phyloP scores from a whole-genome alignment of 2,329 filamentous ascomycete species.

The Emmonsia crescens region DNA sequence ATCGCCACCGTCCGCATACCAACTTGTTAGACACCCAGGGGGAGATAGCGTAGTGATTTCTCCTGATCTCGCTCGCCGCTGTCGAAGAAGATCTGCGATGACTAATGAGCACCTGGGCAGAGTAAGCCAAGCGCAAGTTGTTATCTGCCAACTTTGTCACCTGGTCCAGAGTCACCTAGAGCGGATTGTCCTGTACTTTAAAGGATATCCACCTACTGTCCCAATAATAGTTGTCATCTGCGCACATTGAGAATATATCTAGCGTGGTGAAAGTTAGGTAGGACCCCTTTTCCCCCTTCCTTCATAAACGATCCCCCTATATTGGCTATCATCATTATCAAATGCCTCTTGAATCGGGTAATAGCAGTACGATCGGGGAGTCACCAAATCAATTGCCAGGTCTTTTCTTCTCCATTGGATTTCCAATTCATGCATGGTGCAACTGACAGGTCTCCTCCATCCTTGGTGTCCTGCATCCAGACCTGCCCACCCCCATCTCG shows the following conservation, averaged over 20 bases:
- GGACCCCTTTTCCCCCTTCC: not conserved
- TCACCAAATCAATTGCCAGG: not conserved
- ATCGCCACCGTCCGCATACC: not conserved
- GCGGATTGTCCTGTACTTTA: not conserved
- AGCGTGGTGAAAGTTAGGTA: no score
- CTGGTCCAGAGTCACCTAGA: not conserved
- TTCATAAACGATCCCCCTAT: not conserved
- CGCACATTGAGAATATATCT: not conserved
- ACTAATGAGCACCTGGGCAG: not conserved
- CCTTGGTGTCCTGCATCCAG: not conserved
- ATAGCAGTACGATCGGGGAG: not conserved
- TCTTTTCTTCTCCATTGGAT: not conserved
- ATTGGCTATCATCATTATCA: not conserved
- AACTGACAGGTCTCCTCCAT: no score
- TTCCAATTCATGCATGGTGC: not conserved
- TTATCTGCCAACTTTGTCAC: not conserved
- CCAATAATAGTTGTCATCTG: not conserved
- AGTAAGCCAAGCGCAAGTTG: not conserved
- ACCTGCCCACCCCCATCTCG: not conserved
- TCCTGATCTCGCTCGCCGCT: not conserved
- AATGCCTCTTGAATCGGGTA: not conserved
- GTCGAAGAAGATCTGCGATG: not conserved
- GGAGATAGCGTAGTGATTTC: not conserved
- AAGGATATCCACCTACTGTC: not conserved
- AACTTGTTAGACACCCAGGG: not conserved